Evolutionary conservation across 768 basidiomycete genomes (phyloP).

Genomic region (Hericium coralloides): DNA sequence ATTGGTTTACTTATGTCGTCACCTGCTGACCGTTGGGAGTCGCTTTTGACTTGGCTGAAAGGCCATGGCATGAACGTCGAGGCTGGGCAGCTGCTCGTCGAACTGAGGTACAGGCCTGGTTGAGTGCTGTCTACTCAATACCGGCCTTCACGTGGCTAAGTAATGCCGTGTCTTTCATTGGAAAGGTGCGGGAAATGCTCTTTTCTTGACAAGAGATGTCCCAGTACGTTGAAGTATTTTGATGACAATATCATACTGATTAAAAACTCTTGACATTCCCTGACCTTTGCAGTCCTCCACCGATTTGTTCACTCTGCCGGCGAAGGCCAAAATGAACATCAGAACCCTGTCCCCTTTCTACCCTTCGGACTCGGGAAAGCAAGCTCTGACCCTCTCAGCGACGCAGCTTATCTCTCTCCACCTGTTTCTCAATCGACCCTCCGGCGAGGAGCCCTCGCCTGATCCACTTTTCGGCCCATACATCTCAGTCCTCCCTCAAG

Average conservation of each 20-base stretch:
- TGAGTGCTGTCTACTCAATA: slow-evolving; percentile 12
- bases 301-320: slow-evolving; percentile 58
- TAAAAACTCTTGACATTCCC: neutral
- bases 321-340: slow-evolving; percentile 68
- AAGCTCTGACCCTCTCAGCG: slow-evolving; percentile 36
- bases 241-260: neutral
- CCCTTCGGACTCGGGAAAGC: slow-evolving; percentile 22
- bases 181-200: slow-evolving; percentile 59
- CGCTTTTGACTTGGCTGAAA: slow-evolving; percentile 10
- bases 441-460: slow-evolving; percentile 26
- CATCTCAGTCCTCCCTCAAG: slow-evolving; percentile 63
- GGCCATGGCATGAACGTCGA: slow-evolving; percentile 18
- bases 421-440: slow-evolving; percentile 58
- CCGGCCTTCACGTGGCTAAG: slow-evolving; percentile 1
- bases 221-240: slow-evolving; percentile 25
- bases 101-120: slow-evolving; percentile 47
- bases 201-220: slow-evolving; percentile 43
- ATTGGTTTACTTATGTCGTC: neutral
- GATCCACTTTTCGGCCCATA: slow-evolving; percentile 67
- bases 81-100: slow-evolving; percentile 35
- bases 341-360: slow-evolving; percentile 58
- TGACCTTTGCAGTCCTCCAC: neutral
- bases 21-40: slow-evolving; percentile 6
- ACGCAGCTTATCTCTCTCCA: slow-evolving; percentile 77
- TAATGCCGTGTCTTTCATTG: neutral